Percentiles rank a stretch among this genome's conserved stretches.
phyloP scores from a whole-genome alignment of 2,329 filamentous ascomycete species.

The Colletotrichum higginsianum region DNA sequence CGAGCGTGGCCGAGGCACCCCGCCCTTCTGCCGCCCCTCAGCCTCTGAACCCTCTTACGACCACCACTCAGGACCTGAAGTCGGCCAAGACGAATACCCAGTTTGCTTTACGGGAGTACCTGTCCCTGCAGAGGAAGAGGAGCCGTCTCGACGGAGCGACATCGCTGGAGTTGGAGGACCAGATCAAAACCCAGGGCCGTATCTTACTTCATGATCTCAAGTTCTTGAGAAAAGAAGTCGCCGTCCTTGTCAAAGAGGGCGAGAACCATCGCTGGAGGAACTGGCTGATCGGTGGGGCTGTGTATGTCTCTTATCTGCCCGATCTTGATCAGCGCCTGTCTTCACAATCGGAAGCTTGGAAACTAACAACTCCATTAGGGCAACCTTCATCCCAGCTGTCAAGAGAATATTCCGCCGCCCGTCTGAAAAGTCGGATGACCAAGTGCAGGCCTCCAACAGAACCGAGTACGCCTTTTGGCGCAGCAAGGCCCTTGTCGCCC shows the following conservation, averaged over 20 bases:
- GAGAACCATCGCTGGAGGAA: constrained; percentile 67
- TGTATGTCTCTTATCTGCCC: constrained; percentile 57
- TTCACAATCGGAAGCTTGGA: background rate
- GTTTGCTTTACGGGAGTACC: constrained; percentile 54
- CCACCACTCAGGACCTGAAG: constrained; percentile 49
- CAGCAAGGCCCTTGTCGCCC: constrained; percentile 64
- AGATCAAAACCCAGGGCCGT: constrained; percentile 59
- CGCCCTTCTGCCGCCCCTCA: constrained; percentile 25
- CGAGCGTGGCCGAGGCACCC: constrained; percentile 24
- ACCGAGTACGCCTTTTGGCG: constrained; percentile 71
- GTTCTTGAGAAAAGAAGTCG: constrained; percentile 60
- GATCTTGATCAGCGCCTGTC: too few species aligned
- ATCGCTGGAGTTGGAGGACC: constrained; percentile 58
- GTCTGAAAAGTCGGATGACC: constrained; percentile 52
- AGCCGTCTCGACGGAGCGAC: constrained; percentile 49
- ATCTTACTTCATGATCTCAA: constrained; percentile 62
- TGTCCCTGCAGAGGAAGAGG: constrained; percentile 52
- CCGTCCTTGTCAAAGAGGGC: constrained; percentile 58
- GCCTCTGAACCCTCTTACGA: constrained; percentile 33
- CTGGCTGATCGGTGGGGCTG: constrained; percentile 66
- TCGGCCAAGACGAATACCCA: constrained; percentile 54
- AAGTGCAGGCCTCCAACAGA: constrained; percentile 58
- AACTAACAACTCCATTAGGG: constrained; percentile 51
- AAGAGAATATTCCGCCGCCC: constrained; percentile 66
- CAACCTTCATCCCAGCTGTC: constrained; percentile 66